Base-by-base conservation (phyloP, 2,329 filamentous ascomycete species). In the Furcasterigmium sp. region DNA sequence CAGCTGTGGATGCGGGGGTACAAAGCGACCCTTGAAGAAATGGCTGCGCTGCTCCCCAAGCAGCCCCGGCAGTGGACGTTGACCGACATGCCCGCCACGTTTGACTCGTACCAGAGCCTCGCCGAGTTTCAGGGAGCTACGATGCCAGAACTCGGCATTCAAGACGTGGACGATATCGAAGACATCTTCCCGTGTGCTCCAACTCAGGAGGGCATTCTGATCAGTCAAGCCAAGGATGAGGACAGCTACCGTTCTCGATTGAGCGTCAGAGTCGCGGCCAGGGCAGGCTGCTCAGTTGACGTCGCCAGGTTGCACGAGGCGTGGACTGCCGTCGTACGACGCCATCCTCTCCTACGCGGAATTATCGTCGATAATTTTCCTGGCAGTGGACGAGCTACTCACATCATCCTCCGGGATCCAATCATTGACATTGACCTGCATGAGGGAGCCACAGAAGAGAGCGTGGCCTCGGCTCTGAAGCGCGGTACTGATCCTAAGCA, bases 111-210 rank as follows among this genome's bases (percentile, higher is more conserved):
- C 13, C 8, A 10, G 28, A 17, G 35, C 19, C 14, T 35, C 10
- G 14, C 6, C 4, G 8, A 15, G 3, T 41, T 41, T 15, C 19
- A 36, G n/a, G 10, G 20, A 8, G n/a, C 19, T 4, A 18, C n/a
- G n/a, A 25, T 42, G 21, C 40, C 39, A 13, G 23, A 26, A 26
- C 11, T 26, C 14, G 6, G 14, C 7, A 35, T 15, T 2, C 17
- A 42, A 2, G 9, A 17, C 10, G 14, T 26, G 6, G 20, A 54
- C 48, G 52, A 44, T 9, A 53, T 42, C 41, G 55, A 59, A 23
- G 58, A 63, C 37, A 45, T 59, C 0, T 68, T 63, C n/a, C 66
- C 65, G 3, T 65, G 61, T 48, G 59, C 63, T 3, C 55, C 62
- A 0, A 54, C 65, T 43, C 65, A 69, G 29, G 57, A 60, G n/a